Evolutionary conservation across 2,329 filamentous ascomycete species (phyloP), one percentile per base, ranked within the genome.

Genomic region (Hypoxylon sp.): DNA sequence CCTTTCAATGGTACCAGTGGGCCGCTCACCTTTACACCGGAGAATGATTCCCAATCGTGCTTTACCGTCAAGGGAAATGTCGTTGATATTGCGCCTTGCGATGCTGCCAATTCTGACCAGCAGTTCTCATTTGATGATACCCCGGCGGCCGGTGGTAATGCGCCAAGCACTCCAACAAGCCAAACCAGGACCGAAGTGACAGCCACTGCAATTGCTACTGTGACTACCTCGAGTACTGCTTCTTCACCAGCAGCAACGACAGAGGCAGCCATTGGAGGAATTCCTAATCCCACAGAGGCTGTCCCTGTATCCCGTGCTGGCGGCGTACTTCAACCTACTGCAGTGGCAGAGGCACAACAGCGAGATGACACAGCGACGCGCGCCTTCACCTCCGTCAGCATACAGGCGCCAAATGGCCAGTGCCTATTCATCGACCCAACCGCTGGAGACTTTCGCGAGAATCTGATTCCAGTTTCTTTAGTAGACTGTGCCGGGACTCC

Each of bases 371-470:
- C 81, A 1, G 85, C 85, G 2, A 83, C 79, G 1, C 81, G 84
- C 2, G 80, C 81, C 5, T 83, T 86, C 61, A 79, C 78, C 39
- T 79, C 78, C 39, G 81, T 84, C 42, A 78, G 81, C 60, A 84
- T 87, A 74, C 79, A 81, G 33, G 81, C 84, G 0, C 76, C 84
- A 10, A 81, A 84, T 66, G 85, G 85, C 26, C 80, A 83, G 57
- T 87, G 85, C 64, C 79, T 87, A n/a, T 86, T 81, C 35, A 75
- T 86, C 48, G 83, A 87, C 71, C 83, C 84, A 0, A 84, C 84
- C 1, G 84, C 84, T 0, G 85, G 85, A 37, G 85, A 87, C 70
- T 87, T 86, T 75, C 83, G 85, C 5, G 79, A 84, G 75, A 87
- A 87, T 70, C 78, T 87, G 51, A 85, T 87, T 55, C 85, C 85